Evolutionary conservation across 495 filamentous ascomycete genomes (phyloP).

Genomic region (Astrocystis sublimbata): DNA sequence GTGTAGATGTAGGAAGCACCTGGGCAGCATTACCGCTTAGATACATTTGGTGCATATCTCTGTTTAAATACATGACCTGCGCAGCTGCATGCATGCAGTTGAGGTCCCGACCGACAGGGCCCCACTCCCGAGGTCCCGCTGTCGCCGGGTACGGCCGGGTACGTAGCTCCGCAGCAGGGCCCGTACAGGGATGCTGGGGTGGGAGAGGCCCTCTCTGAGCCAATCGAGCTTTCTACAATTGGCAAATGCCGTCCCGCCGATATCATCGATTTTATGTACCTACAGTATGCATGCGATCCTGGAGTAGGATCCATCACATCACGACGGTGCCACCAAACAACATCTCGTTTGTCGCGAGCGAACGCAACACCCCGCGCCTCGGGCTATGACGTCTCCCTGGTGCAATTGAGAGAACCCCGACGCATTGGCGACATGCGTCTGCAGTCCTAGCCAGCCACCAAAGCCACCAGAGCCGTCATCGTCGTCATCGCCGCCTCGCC

Average conservation of each 20-base stretch:
- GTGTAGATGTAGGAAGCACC: too few species aligned
- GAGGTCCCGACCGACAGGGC: too few species aligned
- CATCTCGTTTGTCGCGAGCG: not conserved
- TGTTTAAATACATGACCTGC: not conserved
- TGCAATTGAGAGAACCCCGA: conserved; percentile 13
- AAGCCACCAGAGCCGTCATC: too few species aligned
- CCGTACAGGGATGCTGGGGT: too few species aligned
- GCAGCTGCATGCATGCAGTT: not conserved
- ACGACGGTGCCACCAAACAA: not conserved
- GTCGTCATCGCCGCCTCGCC: too few species aligned
- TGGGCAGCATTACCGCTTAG: too few species aligned
- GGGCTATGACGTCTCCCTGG: conserved; percentile 10
- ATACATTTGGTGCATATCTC: too few species aligned
- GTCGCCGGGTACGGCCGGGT: not conserved
- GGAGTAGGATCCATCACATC: not conserved
- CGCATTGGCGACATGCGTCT: conserved; percentile 27
- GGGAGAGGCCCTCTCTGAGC: too few species aligned
- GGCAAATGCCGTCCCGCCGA: too few species aligned
- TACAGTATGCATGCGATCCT: not conserved
- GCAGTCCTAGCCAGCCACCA: conserved; percentile 20
- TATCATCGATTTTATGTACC: too few species aligned
- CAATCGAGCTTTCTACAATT: conserved; percentile 15
- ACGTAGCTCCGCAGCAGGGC: not conserved
- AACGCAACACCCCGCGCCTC: not conserved
- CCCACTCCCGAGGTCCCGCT: too few species aligned